These are phyloP conservation scores for Beauveria scarabaeidicola DNA, from an alignment of 2,329 filamentous ascomycete genomes.

Conservation along the genomic window DNA sequence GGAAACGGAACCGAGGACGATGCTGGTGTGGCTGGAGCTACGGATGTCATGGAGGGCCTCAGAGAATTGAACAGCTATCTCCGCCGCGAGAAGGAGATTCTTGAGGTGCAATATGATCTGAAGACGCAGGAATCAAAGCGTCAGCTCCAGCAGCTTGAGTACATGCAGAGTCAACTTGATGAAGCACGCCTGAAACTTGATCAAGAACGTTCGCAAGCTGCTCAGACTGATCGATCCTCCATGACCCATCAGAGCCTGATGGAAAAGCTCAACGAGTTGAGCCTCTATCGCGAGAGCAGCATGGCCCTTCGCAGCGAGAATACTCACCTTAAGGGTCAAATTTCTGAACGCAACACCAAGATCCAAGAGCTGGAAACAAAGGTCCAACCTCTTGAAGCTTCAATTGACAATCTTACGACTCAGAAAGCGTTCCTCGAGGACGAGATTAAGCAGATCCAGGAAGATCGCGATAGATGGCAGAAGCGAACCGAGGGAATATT, in stretches of 20 bases:
- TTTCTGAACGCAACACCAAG: constrained; percentile 65
- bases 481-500: constrained; percentile 93
- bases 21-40: constrained; percentile 41
- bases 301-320: constrained; percentile 83
- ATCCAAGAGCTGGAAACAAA: constrained; percentile 66
- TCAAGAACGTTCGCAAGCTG: constrained; percentile 71
- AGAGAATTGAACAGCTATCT: constrained; percentile 89
- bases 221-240: constrained; percentile 63
- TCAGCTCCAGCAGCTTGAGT: constrained; percentile 81
- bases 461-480: constrained; percentile 91
- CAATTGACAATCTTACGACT: constrained; percentile 73
- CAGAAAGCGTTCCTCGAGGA: constrained; percentile 74
- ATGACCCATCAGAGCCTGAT: constrained; percentile 83
- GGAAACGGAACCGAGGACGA: constrained; percentile 45
- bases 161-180: constrained; percentile 79
- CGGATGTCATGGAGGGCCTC: constrained; percentile 62
- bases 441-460: constrained; percentile 79
- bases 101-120: constrained; percentile 91
- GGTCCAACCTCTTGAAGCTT: constrained; percentile 74
- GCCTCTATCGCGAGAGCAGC: constrained; percentile 91
- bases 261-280: constrained; percentile 91
- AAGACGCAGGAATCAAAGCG: constrained; percentile 82
- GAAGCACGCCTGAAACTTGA: constrained; percentile 82
- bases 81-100: constrained; percentile 91
- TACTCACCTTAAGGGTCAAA: constrained; percentile 65